These are phyloP conservation scores for Tylopilus felleus DNA, from an alignment of 768 basidiomycete genomes.

Conservation along the genomic window DNA sequence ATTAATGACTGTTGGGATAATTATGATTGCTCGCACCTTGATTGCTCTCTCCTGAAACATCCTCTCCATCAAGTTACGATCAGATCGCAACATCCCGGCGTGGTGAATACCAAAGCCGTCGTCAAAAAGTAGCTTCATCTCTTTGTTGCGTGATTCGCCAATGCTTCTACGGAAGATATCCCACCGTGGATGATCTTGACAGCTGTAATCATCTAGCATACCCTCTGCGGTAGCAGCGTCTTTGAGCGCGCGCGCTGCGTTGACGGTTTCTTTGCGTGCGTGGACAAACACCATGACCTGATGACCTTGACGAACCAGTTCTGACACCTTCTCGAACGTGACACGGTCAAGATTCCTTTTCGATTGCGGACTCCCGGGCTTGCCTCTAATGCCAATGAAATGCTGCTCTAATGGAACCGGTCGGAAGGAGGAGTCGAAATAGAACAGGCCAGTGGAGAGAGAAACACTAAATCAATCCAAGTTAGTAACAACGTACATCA, in stretches of 20 bases:
- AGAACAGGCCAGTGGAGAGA: constrained; percentile 84
- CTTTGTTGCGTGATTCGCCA: constrained; percentile 83
- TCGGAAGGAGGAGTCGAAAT: constrained; percentile 95
- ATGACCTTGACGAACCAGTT: constrained; percentile 86
- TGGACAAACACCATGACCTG: constrained; percentile 99
- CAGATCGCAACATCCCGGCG: constrained; percentile 94
- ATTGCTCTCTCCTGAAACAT: constrained; percentile 90
- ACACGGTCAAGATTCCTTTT: constrained; percentile 85
- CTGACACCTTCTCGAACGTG: constrained; percentile 86
- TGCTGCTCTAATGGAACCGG: constrained; percentile 97
- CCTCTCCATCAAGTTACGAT: constrained; percentile 92
- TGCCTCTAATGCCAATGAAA: constrained; percentile 91
- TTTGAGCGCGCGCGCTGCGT: constrained; percentile 75
- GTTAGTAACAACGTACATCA: background rate
- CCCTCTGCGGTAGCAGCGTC: constrained; percentile 76
- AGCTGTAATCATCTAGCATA: constrained; percentile 71
- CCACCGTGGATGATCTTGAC: constrained; percentile 77
- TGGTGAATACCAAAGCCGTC: constrained; percentile 96
- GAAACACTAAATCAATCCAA: constrained; percentile 62
- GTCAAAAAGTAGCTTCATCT: constrained; percentile 94
- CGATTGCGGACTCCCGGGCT: constrained; percentile 67
- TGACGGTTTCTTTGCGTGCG: constrained; percentile 96
- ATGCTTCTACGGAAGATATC: constrained; percentile 73
- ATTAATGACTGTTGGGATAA: background rate
- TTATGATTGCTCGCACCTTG: constrained; percentile 54